These are phyloP conservation scores for Passiflora organensis DNA, from an alignment of 345 rosid species.

Conservation along the genomic window DNA sequence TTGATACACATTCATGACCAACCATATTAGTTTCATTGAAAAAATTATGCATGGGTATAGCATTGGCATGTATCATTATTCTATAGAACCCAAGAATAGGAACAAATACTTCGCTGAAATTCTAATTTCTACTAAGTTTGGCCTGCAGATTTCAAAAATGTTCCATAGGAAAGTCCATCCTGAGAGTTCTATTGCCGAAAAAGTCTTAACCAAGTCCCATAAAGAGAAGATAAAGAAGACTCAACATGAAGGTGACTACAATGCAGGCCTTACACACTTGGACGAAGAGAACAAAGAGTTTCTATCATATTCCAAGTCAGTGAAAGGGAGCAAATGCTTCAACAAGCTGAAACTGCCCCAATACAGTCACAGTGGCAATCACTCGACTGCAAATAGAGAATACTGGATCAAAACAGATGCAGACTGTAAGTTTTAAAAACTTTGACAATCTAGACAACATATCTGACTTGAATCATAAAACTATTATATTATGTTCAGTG, in stretches of 20 bases:
- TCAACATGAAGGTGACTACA: conserved; percentile 14
- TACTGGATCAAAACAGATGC: conserved; percentile 93
- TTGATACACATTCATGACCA: conserved; percentile 5
- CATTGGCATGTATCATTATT: background rate
- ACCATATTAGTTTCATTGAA: background rate
- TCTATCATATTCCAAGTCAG: conserved; percentile 21
- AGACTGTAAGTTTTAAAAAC: conserved; percentile 62
- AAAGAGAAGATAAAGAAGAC: conserved; percentile 18
- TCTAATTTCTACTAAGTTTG: conserved; percentile 14
- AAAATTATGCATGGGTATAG: too few relatives aligned
- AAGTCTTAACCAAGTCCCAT: conserved; percentile 17
- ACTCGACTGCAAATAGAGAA: conserved; percentile 42
- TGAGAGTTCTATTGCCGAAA: conserved; percentile 37
- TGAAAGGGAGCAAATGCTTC: conserved; percentile 23
- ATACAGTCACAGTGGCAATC: conserved; percentile 24
- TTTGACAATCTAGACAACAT: conserved; percentile 1
- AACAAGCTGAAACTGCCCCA: conserved; percentile 35
- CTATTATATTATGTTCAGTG: conserved; percentile 1
- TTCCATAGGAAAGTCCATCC: conserved; percentile 76
- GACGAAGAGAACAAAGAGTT: conserved; percentile 25
- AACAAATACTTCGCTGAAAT: background rate
- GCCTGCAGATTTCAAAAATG: conserved; percentile 60
- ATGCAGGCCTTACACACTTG: conserved; percentile 22
- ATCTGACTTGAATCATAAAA: background rate
- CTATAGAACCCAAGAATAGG: background rate